Evolutionary conservation across 148 eudicot species (phyloP).

Genomic region (Arctostaphylos glauca): DNA sequence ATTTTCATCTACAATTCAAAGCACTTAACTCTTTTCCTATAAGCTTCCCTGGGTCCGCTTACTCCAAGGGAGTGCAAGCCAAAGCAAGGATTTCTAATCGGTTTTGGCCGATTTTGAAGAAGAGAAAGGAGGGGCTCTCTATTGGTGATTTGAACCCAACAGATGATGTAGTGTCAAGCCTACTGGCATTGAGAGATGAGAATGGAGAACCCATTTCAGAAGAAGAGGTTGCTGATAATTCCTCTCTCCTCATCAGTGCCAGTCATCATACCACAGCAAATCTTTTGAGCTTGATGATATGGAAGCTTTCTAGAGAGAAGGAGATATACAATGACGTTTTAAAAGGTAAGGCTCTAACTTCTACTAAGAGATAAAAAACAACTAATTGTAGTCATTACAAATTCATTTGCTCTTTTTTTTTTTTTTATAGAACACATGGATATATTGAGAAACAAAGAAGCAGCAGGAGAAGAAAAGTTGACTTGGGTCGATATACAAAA

Average conservation of each 20-base stretch:
- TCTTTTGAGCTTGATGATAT: conserved; percentile 22
- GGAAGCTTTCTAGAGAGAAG: conserved; percentile 16
- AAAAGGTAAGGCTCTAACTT: neutral
- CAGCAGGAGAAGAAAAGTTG: neutral
- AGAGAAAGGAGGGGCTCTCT: conserved; percentile 14
- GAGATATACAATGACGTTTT: neutral
- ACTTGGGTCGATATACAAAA: conserved; percentile 25
- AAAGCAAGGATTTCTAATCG: conserved; percentile 11
- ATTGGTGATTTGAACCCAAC: neutral
- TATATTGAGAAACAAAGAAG: neutral
- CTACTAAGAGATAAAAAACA: too few relatives aligned
- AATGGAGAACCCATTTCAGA: conserved; percentile 16
- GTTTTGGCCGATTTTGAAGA: conserved; percentile 6
- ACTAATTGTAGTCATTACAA: neutral
- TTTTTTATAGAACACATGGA: conserved; percentile 23
- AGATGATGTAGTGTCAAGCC: conserved; percentile 7
- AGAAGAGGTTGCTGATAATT: conserved; percentile 11
- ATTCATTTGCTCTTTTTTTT: neutral
- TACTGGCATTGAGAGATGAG: neutral
- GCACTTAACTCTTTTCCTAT: conserved; percentile 12
- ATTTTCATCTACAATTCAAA: neutral
- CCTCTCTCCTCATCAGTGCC: conserved; percentile 3
- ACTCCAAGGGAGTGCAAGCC: conserved; percentile 12
- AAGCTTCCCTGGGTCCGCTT: conserved; percentile 6
- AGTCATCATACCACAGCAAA: conserved; percentile 13